Conservation (phyloP, 495 filamentous ascomycete genomes). For the Achaetomiella virescens region DNA sequence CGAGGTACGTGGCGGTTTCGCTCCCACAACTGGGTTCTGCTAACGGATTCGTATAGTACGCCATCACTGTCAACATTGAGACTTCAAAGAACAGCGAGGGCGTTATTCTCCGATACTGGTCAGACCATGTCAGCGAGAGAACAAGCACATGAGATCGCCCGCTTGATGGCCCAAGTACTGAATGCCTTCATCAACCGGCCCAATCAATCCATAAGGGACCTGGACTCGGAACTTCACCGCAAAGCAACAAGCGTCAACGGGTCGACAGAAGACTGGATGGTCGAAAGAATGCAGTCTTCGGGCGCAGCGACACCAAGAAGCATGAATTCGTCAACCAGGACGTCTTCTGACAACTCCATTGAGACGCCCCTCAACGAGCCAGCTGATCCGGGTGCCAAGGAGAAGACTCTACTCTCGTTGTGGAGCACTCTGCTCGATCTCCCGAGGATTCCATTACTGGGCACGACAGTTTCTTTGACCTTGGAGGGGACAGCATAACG, state of each 20-base stretch:
- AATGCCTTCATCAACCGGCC: slow-evolving; percentile 35
- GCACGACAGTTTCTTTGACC: slow-evolving; percentile 51
- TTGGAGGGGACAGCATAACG: slow-evolving; percentile 58
- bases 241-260: background rate
- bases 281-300: background rate
- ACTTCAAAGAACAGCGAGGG: slow-evolving; percentile 40
- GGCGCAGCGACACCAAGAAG: background rate
- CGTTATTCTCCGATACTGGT: slow-evolving; percentile 56
- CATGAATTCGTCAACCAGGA: background rate
- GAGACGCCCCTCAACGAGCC: background rate
- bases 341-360: background rate
- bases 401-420: slow-evolving; percentile 23
- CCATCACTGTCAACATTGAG: slow-evolving; percentile 51
- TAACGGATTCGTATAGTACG: slow-evolving; percentile 33
- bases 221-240: slow-evolving; percentile 7
- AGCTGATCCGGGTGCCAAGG: background rate
- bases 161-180: slow-evolving; percentile 40
- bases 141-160: slow-evolving; percentile 45
- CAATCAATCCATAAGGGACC: slow-evolving; percentile 3
- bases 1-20: slow-evolving; percentile 16
- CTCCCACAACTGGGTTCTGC: background rate
- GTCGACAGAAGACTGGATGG: background rate
- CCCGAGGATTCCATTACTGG: slow-evolving; percentile 30
- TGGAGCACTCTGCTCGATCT: slow-evolving; percentile 24
- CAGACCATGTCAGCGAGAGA: slow-evolving; percentile 32